Percentiles rank a stretch among this genome's conserved stretches.
Evolutionary conservation across 148 eudicot species (phyloP).

Genomic region (Gaultheria prostrata): DNA sequence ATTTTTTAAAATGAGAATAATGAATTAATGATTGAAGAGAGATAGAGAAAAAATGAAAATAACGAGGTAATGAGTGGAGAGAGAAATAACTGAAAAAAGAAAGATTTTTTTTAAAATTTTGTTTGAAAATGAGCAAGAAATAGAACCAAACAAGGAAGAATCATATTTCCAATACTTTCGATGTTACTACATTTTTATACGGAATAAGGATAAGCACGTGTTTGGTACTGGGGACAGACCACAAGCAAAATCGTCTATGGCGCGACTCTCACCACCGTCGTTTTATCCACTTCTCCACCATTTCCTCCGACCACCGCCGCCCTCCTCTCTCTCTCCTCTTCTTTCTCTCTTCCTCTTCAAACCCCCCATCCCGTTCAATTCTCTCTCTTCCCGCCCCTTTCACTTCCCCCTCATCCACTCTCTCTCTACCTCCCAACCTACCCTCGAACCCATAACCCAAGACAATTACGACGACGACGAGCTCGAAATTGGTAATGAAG

Average conservation of each 20-base stretch:
- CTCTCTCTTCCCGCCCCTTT: conserved; percentile 7
- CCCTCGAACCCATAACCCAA: conserved; percentile 3
- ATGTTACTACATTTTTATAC: no score
- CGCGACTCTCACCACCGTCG: conserved; percentile 12
- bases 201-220: neutral
- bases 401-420: neutral
- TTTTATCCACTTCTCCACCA: conserved; percentile 14
- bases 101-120: no score
- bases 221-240: neutral
- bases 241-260: conserved; percentile 7
- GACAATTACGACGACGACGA: neutral
- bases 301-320: conserved; percentile 10
- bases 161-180: no score
- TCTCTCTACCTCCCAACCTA: neutral
- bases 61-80: no score
- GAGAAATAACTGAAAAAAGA: no score
- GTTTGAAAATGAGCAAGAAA: no score
- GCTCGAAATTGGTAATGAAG: neutral
- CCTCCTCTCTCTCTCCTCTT: neutral
- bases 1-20: no score
- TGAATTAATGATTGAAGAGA: no score
- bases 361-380: neutral
- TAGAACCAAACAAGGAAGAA: no score
- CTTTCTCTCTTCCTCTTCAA: neutral
- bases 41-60: no score